Base-by-base conservation (phyloP, 495 filamentous ascomycete genomes). In the Parathielavia appendiculata region DNA sequence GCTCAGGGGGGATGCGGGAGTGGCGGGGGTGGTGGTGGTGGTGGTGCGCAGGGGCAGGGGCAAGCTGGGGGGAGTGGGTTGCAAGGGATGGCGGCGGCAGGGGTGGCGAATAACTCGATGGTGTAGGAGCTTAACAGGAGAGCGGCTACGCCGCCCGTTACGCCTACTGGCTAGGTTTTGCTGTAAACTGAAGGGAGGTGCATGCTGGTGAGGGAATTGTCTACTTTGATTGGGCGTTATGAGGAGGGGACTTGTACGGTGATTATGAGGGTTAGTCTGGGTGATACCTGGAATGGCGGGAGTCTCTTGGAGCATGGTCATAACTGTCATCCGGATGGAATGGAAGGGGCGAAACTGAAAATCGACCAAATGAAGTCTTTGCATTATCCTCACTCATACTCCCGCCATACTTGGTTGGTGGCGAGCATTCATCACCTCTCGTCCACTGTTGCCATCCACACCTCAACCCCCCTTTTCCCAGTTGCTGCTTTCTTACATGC, bases 21-120 rank as follows among this genome's bases (percentile, higher is more conserved):
- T 19, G 35, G 19, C 17, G 14, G 23, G 3, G 26, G 2, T 30
- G n/a, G 36, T 12, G 26, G 30, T 43, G 39, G 30, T 19, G 35
- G 19, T 17, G 14, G 23, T 5, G 26, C 6, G 2, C 58, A 46
- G 36, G 51, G 38, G n/a, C 48, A 47, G 26, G 45, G 51, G 16
- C 36, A 55, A 40, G 23, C 10, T 16, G 22, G 35, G 19, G n/a
- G n/a, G n/a, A n/a, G n/a, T 30, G 6, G 26, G 26, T 6, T 30
- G 26, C 3, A 30, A 30, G 3, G 26, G 26, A n/a, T 6, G 26
- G 2, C 26, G 26, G 6, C 26, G 2, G 26, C 26, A 2, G 26
- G 3, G 26, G 26, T 6, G 26, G 46, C 14, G 35, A 54, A 54
- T 56, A 45, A 34, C 3, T 56, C 57, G 38, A n/a, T 46, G 38